phyloP scores from a whole-genome alignment of 2,329 filamentous ascomycete species.

The Coleophoma crateriformis region DNA sequence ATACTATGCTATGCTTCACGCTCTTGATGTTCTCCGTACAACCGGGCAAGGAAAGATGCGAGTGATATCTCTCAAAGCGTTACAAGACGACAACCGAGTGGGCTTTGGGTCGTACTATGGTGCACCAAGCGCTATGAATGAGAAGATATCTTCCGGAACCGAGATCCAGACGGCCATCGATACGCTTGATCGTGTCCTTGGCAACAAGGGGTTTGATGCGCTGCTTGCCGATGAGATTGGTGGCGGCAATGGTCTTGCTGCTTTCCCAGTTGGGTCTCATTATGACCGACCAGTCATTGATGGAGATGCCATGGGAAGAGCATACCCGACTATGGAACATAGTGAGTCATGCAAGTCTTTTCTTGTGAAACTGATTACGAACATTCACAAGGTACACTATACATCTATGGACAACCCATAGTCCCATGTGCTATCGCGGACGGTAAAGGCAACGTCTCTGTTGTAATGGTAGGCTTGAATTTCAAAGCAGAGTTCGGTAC shows the following conservation, averaged over 20 bases:
- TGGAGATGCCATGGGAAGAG: slow-evolving; percentile 36
- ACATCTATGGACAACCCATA: slow-evolving; percentile 31
- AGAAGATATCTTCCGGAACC: slow-evolving; percentile 29
- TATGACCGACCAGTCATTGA: slow-evolving; percentile 34
- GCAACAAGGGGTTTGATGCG: slow-evolving; percentile 26
- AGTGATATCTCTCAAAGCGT: slow-evolving; percentile 24
- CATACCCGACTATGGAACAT: slow-evolving; percentile 35
- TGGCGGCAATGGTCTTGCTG: slow-evolving; percentile 33
- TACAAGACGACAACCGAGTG: slow-evolving; percentile 25
- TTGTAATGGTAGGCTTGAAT: slow-evolving; percentile 25
- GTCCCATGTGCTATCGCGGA: slow-evolving; percentile 32
- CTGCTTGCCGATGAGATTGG: slow-evolving; percentile 33
- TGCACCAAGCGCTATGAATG: slow-evolving; percentile 34
- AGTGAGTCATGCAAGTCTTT: too few relatives aligned
- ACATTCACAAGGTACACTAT: slow-evolving; percentile 22
- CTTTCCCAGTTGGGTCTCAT: slow-evolving; percentile 25
- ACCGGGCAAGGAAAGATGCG: slow-evolving; percentile 29
- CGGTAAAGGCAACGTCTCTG: slow-evolving; percentile 28
- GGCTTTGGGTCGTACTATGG: slow-evolving; percentile 41
- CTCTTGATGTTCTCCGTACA: slow-evolving; percentile 30
- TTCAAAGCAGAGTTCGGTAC: neutral
- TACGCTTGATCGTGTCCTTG: slow-evolving; percentile 27
- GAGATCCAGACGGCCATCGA: slow-evolving; percentile 33
- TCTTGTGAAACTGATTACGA: too few relatives aligned
- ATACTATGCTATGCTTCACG: slow-evolving; percentile 35